Evolutionary conservation across 2,329 filamentous ascomycete species (phyloP).

Genomic region (Phaeosphaeriaceae sp.): DNA sequence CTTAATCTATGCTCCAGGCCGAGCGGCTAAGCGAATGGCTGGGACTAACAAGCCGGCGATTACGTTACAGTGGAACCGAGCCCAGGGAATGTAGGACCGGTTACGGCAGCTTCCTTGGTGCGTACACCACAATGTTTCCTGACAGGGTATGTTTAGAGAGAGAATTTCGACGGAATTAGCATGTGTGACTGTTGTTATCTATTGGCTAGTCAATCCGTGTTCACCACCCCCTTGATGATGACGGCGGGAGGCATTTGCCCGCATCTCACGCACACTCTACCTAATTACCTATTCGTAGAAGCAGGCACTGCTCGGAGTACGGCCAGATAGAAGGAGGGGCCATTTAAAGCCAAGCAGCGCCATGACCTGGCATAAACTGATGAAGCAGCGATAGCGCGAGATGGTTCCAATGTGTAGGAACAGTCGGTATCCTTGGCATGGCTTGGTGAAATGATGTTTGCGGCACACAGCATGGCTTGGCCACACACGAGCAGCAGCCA

Average conservation of each 20-base stretch:
- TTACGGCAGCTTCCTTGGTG: constrained; percentile 15
- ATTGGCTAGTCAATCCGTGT: neutral
- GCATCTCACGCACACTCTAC: constrained; percentile 25
- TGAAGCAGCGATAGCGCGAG: constrained; percentile 15
- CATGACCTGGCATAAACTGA: constrained; percentile 26
- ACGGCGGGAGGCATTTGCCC: constrained; percentile 16
- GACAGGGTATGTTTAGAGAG: neutral
- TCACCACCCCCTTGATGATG: no score
- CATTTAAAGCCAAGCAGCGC: constrained; percentile 31
- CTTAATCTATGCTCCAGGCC: constrained; percentile 33
- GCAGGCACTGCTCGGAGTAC: constrained; percentile 12
- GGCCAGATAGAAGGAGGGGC: constrained; percentile 12
- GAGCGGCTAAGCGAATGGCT: constrained; percentile 30
- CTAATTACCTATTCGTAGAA: no score
- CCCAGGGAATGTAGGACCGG: constrained; percentile 27
- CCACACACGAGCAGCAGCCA: constrained; percentile 20
- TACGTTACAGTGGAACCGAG: constrained; percentile 43
- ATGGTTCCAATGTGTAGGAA: constrained; percentile 14
- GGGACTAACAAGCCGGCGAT: constrained; percentile 26
- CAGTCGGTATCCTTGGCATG: constrained; percentile 26
- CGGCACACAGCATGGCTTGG: neutral
- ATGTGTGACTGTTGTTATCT: neutral
- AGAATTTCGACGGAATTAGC: neutral
- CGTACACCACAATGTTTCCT: constrained; percentile 13
- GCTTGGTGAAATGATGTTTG: constrained; percentile 21